These are phyloP conservation scores for Beauveria sp. DNA, from an alignment of 2,329 filamentous ascomycete genomes.

Conservation along the genomic window DNA sequence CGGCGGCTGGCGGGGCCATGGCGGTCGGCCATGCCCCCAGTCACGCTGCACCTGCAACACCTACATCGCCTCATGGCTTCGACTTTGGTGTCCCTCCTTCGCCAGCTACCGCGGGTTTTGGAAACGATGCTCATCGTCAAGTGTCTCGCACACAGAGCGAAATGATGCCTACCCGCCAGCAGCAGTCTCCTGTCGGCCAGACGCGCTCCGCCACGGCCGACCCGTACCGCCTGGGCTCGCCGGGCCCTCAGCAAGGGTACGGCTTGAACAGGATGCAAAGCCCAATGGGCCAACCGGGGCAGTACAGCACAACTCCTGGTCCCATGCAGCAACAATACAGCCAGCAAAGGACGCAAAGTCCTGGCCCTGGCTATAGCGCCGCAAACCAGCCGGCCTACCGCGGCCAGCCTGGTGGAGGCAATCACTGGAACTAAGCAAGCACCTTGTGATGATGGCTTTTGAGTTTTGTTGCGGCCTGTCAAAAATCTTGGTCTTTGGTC, in stretches of 20 bases:
- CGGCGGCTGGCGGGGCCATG: not conserved
- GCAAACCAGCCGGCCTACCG: conserved; percentile 7
- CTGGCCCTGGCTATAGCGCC: conserved; percentile 3
- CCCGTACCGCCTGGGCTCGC: conserved; percentile 13
- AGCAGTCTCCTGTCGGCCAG: not conserved
- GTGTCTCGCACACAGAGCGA: conserved; percentile 11
- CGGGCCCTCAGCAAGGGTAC: conserved; percentile 12
- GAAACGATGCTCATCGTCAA: not conserved
- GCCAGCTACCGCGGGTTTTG: not conserved
- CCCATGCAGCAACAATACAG: conserved; percentile 8
- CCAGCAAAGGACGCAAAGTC: conserved; percentile 9
- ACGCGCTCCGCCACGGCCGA: conserved; percentile 9
- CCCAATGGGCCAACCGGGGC: conserved; percentile 10
- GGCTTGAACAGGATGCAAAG: conserved; percentile 12
- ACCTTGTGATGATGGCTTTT: not conserved
- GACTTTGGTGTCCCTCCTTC: conserved; percentile 10
- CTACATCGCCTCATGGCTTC: conserved; percentile 8
- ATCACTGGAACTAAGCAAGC: not conserved
- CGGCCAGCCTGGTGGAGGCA: conserved; percentile 2
- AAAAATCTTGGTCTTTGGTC: not conserved
- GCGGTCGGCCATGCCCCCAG: conserved; percentile 1
- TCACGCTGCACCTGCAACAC: not conserved
- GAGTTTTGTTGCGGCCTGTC: not conserved
- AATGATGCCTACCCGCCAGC: not conserved
- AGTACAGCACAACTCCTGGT: conserved; percentile 5